phyloP scores from a whole-genome alignment of 805 yeast species.

The Metschnikowia similis region DNA sequence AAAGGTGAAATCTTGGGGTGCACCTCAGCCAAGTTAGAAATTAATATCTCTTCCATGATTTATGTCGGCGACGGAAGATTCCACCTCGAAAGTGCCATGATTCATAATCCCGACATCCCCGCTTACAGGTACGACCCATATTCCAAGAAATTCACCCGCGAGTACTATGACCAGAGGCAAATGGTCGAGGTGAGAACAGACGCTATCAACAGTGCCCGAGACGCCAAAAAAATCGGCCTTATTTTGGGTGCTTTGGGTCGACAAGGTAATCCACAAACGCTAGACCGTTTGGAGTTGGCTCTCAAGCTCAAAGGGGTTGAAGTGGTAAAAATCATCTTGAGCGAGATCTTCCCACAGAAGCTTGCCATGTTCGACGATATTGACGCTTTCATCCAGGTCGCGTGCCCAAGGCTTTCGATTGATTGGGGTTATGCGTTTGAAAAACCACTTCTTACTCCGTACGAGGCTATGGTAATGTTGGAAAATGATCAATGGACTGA shows the following conservation, averaged over 20 bases:
- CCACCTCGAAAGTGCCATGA: conserved; percentile 94
- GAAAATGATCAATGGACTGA: conserved; percentile 66
- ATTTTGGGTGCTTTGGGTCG: conserved; percentile 92
- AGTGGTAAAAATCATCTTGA: conserved; percentile 76
- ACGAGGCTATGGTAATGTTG: conserved; percentile 90
- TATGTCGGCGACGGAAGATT: conserved; percentile 96
- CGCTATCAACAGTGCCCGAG: conserved; percentile 63
- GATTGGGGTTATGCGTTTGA: conserved; percentile 99
- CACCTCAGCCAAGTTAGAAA: conserved; percentile 78
- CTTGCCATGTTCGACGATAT: conserved; percentile 87
- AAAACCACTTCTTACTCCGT: conserved; percentile 89
- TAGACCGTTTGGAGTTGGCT: conserved; percentile 57
- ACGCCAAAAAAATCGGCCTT: conserved; percentile 69
- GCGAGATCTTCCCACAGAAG: conserved; percentile 92
- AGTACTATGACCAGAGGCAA: conserved; percentile 82
- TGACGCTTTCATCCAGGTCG: conserved; percentile 95
- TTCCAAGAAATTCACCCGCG: conserved; percentile 84
- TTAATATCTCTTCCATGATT: conserved; percentile 69
- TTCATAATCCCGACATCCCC: conserved; percentile 88
- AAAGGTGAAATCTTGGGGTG: conserved; percentile 97
- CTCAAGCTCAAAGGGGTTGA: conserved; percentile 54
- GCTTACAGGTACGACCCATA: conserved; percentile 96
- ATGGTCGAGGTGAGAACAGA: conserved; percentile 67
- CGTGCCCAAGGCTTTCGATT: conserved; percentile 92
- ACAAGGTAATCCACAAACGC: conserved; percentile 83